These are phyloP conservation scores for Ceratocystis eucalypticola DNA, from an alignment of 2,329 filamentous ascomycete genomes.

Conservation along the genomic window DNA sequence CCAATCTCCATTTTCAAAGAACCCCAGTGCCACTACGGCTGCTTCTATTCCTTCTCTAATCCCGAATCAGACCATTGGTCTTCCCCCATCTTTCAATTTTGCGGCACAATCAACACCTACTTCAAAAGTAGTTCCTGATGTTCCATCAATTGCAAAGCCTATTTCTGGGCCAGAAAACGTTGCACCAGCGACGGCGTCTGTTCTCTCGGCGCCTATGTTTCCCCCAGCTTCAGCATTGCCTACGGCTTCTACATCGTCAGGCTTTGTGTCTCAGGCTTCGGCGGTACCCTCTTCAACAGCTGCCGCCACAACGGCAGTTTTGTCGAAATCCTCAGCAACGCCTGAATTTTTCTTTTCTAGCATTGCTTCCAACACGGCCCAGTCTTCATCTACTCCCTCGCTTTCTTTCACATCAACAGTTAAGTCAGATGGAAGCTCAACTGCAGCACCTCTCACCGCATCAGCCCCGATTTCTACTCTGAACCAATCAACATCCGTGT, in stretches of 20 bases:
- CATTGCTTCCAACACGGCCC: too few species aligned
- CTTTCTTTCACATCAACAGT: conserved; percentile 4
- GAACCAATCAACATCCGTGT: background rate
- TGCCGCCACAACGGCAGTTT: background rate
- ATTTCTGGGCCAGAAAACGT: background rate
- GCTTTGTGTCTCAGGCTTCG: background rate
- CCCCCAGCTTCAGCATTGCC: background rate
- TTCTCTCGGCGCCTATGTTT: background rate
- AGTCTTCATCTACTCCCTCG: background rate
- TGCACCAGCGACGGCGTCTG: background rate
- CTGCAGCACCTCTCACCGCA: background rate
- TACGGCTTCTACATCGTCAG: background rate
- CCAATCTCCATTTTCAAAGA: background rate
- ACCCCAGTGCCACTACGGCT: background rate
- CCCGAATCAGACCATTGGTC: background rate
- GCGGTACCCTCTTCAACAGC: background rate
- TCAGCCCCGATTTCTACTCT: background rate
- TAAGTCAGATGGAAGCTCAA: background rate
- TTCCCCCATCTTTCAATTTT: background rate
- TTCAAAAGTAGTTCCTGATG: background rate
- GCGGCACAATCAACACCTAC: background rate
- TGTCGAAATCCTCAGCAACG: background rate
- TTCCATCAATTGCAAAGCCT: background rate
- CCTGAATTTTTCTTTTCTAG: background rate
- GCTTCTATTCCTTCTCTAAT: background rate